Evolutionary conservation across 192 early-diverging fungal genomes (phyloP), one percentile per base, ranked within the genome.

Genomic region (Haplosporangium gracile): DNA sequence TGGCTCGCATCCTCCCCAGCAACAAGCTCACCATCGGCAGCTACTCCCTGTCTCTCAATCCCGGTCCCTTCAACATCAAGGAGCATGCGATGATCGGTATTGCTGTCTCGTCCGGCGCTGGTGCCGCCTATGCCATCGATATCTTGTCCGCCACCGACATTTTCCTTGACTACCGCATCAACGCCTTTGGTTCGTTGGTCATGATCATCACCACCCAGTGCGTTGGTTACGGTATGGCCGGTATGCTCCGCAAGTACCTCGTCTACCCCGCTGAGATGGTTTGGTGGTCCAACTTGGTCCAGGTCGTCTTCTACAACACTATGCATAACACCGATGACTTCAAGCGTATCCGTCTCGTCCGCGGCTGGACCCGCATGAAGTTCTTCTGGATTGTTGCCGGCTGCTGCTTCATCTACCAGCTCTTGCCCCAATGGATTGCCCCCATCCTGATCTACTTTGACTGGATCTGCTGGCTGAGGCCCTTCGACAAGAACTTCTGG

Each of bases 201-300:
- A 29, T 88, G 26, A 75, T 80, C 40, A 63, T 88, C 60, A 82
- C 77, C 6, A 79, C 85, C 15, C 85, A 88, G 57, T 76, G 76
- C 42, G 72, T 82, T 32, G 87, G 81, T 18, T 82, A 82, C 34
- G 87, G 87, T 34, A 79, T 88, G 81, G 81, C 82, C 8, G 82
- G 82, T 47, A 34, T 78, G 26, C 82, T 83, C 40, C 82, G 82
- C 45, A 91, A 91, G 43, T 96, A 94, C 85, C 89, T 98, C 20
- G 97, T 98, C 26, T 93, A 95, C 71, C 96, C 96, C n/a, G 85
- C 94, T 6, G 89, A 91, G 11, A 97, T 97, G 96, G 88, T 96
- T 45, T 99, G 97, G 97, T 97, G 97, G 20, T 73, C 90, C 7
- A 94, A 91, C 55, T 90, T 99, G n/a, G 91, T 91, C 53, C 87